Base-by-base conservation (phyloP, 257 asterid genomes). In the Linderniella brevidens region DNA sequence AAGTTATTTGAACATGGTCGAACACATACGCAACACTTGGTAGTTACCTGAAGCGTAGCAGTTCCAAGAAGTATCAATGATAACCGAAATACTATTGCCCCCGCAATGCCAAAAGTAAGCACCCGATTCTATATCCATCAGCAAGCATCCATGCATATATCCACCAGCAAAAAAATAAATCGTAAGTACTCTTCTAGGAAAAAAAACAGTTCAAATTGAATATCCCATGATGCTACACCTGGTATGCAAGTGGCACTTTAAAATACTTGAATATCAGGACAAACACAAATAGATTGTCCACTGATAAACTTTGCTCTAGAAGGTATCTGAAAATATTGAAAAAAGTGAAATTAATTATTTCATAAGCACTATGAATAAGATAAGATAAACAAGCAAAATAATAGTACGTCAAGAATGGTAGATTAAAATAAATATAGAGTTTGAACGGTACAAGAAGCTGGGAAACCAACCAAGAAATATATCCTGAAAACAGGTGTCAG, bases 271-370 rank as follows among this genome's bases (percentile, higher is more conserved):
- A 88, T 54, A 88, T 67, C 59, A 88, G 63, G 68, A 88, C 72
- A 66, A 88, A 88, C 43, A 88, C 94, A 77, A 88, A 88, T 14
- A 88, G 71, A 68, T 88, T 88, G 77, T 88, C 98, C 71, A 88
- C 96, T 1, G 96, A 88, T 70, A 88, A 75, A 67, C 96, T 80
- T 71, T 88, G 98, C 77, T 88, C 98, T 64, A 85, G 75, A 47
- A 88, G 68, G 47, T 88, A 88, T 82, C 98, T 88, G 80, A 58
- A 52, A 59, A 58, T 66, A 11, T 36, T 13, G 35, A 51, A 29
- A 35, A 11, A 11, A 35, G 14, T 14, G 17, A n/a, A n/a, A n/a
- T n/a, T 19, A 6, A 37, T 11, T 37, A 37, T 6, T 6, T 8
- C 40, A 37, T 6, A 11, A 37, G 40, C 11, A 37, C 8, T 6